Percentiles rank a stretch among this genome's conserved stretches.
These are phyloP conservation scores for Ceratocystis harringtonii DNA, from an alignment of 2,329 filamentous ascomycete genomes.

Conservation along the genomic window DNA sequence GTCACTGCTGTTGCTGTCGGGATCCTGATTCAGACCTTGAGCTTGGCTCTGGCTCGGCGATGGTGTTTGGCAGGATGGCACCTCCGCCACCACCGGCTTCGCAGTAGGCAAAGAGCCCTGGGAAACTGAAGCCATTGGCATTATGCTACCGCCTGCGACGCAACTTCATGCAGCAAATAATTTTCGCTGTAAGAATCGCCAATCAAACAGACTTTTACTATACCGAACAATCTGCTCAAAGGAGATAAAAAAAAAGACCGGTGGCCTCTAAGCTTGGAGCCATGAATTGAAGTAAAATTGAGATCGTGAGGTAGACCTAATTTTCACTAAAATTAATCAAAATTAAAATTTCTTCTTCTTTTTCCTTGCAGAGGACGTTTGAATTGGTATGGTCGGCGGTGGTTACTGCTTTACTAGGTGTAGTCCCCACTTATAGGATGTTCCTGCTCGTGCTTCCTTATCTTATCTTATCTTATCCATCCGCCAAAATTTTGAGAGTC, in stretches of 20 bases:
- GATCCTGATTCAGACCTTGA: neutral
- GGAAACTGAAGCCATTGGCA: neutral
- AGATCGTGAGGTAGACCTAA: too few relatives aligned
- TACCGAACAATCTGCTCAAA: neutral
- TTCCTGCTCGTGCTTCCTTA: too few relatives aligned
- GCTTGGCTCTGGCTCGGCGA: neutral
- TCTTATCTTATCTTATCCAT: conserved; percentile 15
- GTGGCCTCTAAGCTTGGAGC: too few relatives aligned
- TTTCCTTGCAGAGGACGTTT: neutral
- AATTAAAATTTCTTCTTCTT: neutral
- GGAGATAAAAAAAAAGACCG: too few relatives aligned
- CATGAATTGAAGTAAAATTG: too few relatives aligned
- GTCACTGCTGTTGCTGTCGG: neutral
- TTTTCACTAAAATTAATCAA: too few relatives aligned
- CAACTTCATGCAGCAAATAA: neutral
- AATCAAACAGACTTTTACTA: neutral
- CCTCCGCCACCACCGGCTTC: neutral
- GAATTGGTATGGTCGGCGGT: neutral
- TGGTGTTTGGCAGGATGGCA: neutral
- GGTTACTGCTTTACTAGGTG: neutral
- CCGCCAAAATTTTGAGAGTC: conserved; percentile 15
- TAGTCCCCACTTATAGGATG: neutral
- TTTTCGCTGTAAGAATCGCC: neutral
- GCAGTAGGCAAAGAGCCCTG: neutral
- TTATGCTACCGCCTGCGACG: neutral